A percentile compares a stretch with the other conserved stretches of the same genome.
phyloP scores from a whole-genome alignment of 345 rosid genomes.

The Camelina hispida region DNA sequence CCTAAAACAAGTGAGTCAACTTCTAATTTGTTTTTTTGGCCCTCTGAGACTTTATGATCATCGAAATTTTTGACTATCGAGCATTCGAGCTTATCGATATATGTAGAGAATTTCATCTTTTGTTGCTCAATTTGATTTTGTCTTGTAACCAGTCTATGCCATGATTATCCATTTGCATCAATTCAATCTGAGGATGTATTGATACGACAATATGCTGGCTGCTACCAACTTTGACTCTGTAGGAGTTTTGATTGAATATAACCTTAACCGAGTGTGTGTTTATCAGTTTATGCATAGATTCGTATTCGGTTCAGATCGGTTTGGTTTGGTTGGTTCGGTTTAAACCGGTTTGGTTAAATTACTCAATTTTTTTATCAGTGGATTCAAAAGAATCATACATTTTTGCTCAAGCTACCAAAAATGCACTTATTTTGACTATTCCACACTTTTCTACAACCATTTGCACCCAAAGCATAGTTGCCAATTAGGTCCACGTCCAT shows the following conservation, averaged over 20 bases:
- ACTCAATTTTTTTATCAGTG: neutral
- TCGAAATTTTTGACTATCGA: neutral
- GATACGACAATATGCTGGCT: neutral
- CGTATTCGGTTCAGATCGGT: neutral
- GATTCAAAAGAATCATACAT: too few species aligned
- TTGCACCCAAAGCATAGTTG: neutral
- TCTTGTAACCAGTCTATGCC: neutral
- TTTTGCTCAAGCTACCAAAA: too few species aligned
- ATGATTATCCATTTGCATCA: neutral
- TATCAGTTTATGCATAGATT: neutral
- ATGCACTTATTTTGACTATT: too few species aligned
- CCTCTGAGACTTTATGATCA: slow-evolving; percentile 25
- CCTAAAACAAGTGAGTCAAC: slow-evolving; percentile 79
- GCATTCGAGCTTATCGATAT: too few species aligned
- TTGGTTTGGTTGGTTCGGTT: neutral
- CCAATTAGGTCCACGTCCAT: neutral
- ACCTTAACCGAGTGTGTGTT: neutral
- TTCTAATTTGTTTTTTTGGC: slow-evolving; percentile 2
- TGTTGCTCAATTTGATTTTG: slow-evolving; percentile 1
- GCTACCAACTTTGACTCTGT: neutral
- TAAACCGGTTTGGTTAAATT: neutral
- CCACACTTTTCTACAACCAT: neutral
- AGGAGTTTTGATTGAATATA: neutral
- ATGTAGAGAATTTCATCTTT: neutral
- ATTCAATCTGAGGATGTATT: neutral